Evolutionary conservation across 257 asterid species (phyloP).

Genomic region (Nemophila menziesii): DNA sequence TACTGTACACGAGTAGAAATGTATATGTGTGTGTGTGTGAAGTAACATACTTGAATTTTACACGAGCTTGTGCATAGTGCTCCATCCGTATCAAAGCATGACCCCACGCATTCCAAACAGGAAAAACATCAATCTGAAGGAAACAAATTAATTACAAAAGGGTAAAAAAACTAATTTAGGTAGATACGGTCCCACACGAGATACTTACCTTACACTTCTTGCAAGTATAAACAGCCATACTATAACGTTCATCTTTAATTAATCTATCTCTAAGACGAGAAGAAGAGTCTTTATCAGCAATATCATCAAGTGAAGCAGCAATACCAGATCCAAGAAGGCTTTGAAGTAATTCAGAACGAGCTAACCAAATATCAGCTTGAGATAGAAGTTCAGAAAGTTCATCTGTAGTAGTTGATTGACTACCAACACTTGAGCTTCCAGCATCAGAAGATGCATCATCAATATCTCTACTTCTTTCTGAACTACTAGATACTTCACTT

Average conservation of each 20-base stretch:
- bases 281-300: constrained; percentile 85
- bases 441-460: constrained; percentile 93
- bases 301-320: constrained; percentile 94
- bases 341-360: constrained; percentile 89
- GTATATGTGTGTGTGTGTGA: not conserved
- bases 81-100: constrained; percentile 92
- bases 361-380: constrained; percentile 81
- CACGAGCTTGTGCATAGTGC: constrained; percentile 95
- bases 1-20: constrained; percentile 2
- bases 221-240: constrained; percentile 98
- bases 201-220: constrained; percentile 95
- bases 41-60: constrained; percentile 70
- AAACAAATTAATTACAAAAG: constrained; percentile 1
- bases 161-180: not conserved
- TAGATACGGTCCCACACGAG: not conserved
- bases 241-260: constrained; percentile 77
- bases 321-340: constrained; percentile 96
- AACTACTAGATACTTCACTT: constrained; percentile 56
- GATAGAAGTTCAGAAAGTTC: constrained; percentile 72
- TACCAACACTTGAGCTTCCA: constrained; percentile 85
- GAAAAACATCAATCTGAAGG: constrained; percentile 77
- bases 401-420: constrained; percentile 80
- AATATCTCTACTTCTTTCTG: constrained; percentile 65
- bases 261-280: constrained; percentile 81
- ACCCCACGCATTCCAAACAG: constrained; percentile 98